Percentiles rank a stretch among this genome's conserved stretches.
Conservation (phyloP, 371 early-diverging fungal species). For the Mortierella sp. region DNA sequence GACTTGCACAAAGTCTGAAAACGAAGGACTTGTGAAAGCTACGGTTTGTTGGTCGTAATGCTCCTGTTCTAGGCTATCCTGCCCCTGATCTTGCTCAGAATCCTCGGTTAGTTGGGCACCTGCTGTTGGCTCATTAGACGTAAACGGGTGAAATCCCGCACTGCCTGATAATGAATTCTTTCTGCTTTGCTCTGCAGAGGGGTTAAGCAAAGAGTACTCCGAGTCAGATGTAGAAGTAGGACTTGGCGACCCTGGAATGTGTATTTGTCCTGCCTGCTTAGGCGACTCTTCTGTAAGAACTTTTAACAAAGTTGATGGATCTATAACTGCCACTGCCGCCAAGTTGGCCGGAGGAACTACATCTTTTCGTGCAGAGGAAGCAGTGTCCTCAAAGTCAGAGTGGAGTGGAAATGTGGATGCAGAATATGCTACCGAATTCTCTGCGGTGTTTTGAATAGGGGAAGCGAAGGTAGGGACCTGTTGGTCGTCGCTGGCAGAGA, state of each 20-base stretch:
- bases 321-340: neutral
- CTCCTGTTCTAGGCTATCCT: slow-evolving; percentile 8
- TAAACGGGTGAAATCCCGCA: slow-evolving; percentile 17
- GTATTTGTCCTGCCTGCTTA: slow-evolving; percentile 1
- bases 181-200: slow-evolving; percentile 38
- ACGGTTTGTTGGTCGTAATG: neutral
- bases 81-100: slow-evolving; percentile 5
- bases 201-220: slow-evolving; percentile 43
- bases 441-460: neutral
- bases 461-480: slow-evolving; percentile 12
- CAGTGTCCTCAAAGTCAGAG: neutral
- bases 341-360: neutral
- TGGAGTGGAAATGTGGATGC: neutral
- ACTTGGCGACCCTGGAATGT: slow-evolving; percentile 17
- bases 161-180: slow-evolving; percentile 37
- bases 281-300: slow-evolving; percentile 9
- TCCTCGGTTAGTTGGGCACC: slow-evolving; percentile 8
- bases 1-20: slow-evolving; percentile 44
- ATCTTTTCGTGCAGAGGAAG: neutral
- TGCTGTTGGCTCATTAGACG: slow-evolving; percentile 4
- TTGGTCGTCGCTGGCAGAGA: slow-evolving; percentile 8
- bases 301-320: neutral
- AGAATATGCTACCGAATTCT: neutral
- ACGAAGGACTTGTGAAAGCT: slow-evolving; percentile 27
- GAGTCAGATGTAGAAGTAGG: slow-evolving; percentile 33